Evolutionary conservation across 768 basidiomycete species (phyloP), one percentile per base, ranked within the genome.

Genomic region (Termitomyces sp.): DNA sequence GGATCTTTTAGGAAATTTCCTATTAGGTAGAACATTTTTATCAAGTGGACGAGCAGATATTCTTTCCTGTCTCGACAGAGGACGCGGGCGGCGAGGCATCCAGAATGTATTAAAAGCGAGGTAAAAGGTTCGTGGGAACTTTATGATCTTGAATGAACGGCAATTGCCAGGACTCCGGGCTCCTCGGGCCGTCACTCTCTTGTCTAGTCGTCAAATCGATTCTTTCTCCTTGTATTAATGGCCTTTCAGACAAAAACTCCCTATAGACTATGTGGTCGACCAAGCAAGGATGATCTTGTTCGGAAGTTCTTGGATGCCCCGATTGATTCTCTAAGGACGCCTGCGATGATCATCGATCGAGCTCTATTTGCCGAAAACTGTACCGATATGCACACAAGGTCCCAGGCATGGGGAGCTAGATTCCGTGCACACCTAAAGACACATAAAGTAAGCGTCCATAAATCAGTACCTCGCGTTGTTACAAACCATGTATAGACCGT

Each of bases 341-440:
- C 91, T 17, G 89, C 88, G 1, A 70, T 91, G 59, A 73, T 93
- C 57, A 81, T 93, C 59, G 89, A 94, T 70, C 80, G 87, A 24
- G 76, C 78, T 9, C 59, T 83, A 9, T 93, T 93, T 67, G 80
- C 80, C 35, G 68, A 76, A 30, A 94, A 94, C 66, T 93, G 90
- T 67, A 77, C 77, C 11, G 71, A 67, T 55, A 91, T 94, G 85
- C 85, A 88, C 60, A 66, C 73, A 47, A 83, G 81, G 41, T 82
- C 88, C 14, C 75, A 75, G 53, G 74, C 76, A 26, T 87, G 86
- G 79, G 84, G 84, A 2, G 84, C 88, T 15, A 73, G 64, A 9
- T 93, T 94, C 68, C 76, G 92, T 46, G 88, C 85, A 4, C 93
- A 94, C 68, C 77, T 94, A 51, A 95, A 94, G 71, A 88, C 87